Evolutionary conservation across 2,329 filamentous ascomycete genomes (phyloP).

Genomic region (Fusarium circinatum): DNA sequence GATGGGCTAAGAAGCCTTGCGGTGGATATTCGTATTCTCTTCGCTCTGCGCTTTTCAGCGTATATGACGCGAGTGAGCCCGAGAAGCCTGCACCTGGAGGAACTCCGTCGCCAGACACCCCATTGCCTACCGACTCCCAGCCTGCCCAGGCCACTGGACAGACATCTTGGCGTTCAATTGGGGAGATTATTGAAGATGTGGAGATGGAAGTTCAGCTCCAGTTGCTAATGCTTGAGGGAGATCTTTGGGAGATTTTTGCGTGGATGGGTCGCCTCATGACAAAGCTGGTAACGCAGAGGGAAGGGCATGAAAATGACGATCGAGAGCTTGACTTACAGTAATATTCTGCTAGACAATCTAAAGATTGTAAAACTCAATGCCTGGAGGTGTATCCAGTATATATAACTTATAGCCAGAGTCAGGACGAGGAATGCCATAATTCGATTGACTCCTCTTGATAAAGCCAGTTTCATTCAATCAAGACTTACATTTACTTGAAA

Average conservation of each 20-base stretch:
- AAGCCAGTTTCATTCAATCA: neutral
- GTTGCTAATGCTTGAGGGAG: neutral
- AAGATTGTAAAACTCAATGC: neutral
- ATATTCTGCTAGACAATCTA: too few species aligned
- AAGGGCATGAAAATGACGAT: neutral
- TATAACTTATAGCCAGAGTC: too few species aligned
- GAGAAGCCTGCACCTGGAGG: too few species aligned
- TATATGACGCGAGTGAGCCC: neutral
- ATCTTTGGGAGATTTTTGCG: neutral
- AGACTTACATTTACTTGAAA: neutral
- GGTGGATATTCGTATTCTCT: neutral
- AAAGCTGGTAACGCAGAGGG: neutral
- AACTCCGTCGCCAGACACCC: too few species aligned
- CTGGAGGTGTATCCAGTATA: neutral
- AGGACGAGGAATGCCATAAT: neutral
- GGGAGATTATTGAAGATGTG: rapidly evolving
- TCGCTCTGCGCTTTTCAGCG: neutral
- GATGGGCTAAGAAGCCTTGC: neutral
- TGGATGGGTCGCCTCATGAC: neutral
- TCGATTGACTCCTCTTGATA: rapidly evolving
- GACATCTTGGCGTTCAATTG: rapidly evolving
- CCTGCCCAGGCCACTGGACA: rapidly evolving
- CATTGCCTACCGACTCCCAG: too few species aligned
- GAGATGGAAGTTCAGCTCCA: neutral
- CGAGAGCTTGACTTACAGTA: neutral